Base-by-base conservation (phyloP, 2,329 filamentous ascomycete species). In the Rhynchosporium agropyri region DNA sequence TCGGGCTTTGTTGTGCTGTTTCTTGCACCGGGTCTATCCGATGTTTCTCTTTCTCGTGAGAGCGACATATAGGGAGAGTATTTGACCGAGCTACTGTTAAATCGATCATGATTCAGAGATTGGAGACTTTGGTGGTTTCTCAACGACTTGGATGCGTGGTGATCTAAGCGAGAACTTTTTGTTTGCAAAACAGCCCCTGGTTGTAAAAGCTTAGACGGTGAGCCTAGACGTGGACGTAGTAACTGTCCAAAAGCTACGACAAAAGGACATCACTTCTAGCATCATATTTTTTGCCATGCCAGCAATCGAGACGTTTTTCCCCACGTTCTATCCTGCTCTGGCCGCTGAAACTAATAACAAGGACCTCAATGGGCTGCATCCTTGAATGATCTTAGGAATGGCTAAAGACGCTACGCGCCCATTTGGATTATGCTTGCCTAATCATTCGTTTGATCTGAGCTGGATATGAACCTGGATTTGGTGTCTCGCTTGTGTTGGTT, bases 1-100 rank as follows among this genome's bases (percentile, higher is more conserved):
- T 63, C 42, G 38, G 45, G 48, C 7, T 40, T 31, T 1, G 58
- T 33, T 50, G 51, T 61, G n/a, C 59, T 49, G 42, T 31, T 65
- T 38, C 61, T 53, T 12, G 55, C 46, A 29, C 50, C 29, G 42
- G 65, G 48, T 63, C 55, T 55, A 59, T 60, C 43, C 53, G 31
- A 42, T 63, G 54, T 8, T 65, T 67, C 50, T 64, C 58, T 2
- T 55, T 46, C n/a, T 38, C 36, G 57, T 65, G 55, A 29, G 63
- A 53, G 3, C 43, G 55, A 54, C 46, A 28, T 48, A 66, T 61
- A 33, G 65, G 63, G 28, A 67, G 59, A 29, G 63, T 67, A 46
- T 65, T 61, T 36, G 63, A 67, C 45, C 64, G 63, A 12, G 33
- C 56, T 66, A 69, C 69, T 36, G 28, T 58, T n/a, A 10, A 29